Evolutionary conservation across 768 basidiomycete species (phyloP).

Genomic region (Termitomyces sp.): DNA sequence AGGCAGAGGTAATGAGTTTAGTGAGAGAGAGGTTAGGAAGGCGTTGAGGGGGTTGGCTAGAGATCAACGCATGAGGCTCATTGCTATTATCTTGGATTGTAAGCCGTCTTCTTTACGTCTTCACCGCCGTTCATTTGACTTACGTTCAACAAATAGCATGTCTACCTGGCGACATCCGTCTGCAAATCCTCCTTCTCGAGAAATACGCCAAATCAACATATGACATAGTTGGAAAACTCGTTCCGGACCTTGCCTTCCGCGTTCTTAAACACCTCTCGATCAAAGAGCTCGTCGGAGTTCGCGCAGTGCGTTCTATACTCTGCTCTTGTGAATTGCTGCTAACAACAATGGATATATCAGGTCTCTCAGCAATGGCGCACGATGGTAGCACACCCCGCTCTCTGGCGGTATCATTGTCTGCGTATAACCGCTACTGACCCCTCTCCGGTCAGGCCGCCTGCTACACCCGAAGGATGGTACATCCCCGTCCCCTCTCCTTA

Average conservation of each 20-base stretch:
- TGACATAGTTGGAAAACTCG: conserved; percentile 72
- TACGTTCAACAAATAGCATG: conserved; percentile 40
- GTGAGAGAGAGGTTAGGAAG: conserved; percentile 64
- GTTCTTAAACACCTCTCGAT: conserved; percentile 54
- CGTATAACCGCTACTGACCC: conserved; percentile 72
- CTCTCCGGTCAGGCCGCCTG: conserved; percentile 54
- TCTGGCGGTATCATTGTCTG: conserved; percentile 77
- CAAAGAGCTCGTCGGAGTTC: conserved; percentile 54
- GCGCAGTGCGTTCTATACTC: conserved; percentile 34
- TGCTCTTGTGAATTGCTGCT: conserved; percentile 32
- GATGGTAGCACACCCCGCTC: conserved; percentile 52
- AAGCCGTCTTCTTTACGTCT: conserved; percentile 23
- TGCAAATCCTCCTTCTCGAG: conserved; percentile 80
- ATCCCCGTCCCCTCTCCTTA: conserved; percentile 16
- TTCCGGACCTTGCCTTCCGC: conserved; percentile 58
- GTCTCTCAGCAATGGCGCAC: conserved; percentile 41
- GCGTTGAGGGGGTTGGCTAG: conserved; percentile 55
- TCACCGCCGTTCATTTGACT: not conserved
- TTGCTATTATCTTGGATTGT: conserved; percentile 36
- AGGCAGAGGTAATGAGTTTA: conserved; percentile 53
- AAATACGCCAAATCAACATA: conserved; percentile 81
- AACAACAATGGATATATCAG: conserved; percentile 28
- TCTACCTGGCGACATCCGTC: conserved; percentile 78
- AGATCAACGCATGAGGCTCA: conserved; percentile 58
- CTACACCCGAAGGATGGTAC: conserved; percentile 68